Evolutionary conservation across 1,284 basidiomycete species (phyloP).

Genomic region (Flammula alnicola): DNA sequence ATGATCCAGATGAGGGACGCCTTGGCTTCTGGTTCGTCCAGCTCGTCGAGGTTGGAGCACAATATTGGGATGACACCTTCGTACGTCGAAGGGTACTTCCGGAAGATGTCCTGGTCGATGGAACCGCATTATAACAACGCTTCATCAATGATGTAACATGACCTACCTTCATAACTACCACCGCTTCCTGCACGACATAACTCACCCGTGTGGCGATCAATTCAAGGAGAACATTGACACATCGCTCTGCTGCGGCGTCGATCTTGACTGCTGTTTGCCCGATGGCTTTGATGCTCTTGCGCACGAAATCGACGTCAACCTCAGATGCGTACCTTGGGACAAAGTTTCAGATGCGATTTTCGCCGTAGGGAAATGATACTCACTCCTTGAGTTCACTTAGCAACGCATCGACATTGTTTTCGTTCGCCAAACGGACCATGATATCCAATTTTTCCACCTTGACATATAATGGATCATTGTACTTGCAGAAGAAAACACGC

Average conservation of each 20-base stretch:
- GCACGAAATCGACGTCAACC: conserved; percentile 98
- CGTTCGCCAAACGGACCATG: conserved; percentile 93
- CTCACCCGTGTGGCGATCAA: conserved; percentile 92
- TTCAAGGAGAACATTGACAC: conserved; percentile 91
- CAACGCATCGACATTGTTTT: conserved; percentile 93
- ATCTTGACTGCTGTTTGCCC: conserved; percentile 98
- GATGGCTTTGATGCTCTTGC: conserved; percentile 93
- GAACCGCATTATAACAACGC: conserved; percentile 1
- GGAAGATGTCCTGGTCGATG: conserved; percentile 91
- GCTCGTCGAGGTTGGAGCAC: conserved; percentile 93
- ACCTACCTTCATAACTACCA: conserved; percentile 95
- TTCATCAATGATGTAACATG: background rate
- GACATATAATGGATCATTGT: conserved; percentile 98
- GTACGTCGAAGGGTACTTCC: conserved; percentile 96
- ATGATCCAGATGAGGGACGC: conserved; percentile 99
- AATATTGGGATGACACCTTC: conserved; percentile 96
- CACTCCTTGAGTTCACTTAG: conserved; percentile 96
- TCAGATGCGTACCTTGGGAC: conserved; percentile 86
- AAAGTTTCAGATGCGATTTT: background rate
- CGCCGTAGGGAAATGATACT: conserved; percentile 29
- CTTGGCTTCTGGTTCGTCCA: conserved; percentile 98
- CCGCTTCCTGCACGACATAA: conserved; percentile 98
- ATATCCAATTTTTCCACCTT: conserved; percentile 99
- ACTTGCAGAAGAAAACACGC: conserved; percentile 99
- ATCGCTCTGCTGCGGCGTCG: conserved; percentile 89